Evolutionary conservation across 2,329 filamentous ascomycete genomes (phyloP).

Genomic region (Pyricularia pennisetigena): DNA sequence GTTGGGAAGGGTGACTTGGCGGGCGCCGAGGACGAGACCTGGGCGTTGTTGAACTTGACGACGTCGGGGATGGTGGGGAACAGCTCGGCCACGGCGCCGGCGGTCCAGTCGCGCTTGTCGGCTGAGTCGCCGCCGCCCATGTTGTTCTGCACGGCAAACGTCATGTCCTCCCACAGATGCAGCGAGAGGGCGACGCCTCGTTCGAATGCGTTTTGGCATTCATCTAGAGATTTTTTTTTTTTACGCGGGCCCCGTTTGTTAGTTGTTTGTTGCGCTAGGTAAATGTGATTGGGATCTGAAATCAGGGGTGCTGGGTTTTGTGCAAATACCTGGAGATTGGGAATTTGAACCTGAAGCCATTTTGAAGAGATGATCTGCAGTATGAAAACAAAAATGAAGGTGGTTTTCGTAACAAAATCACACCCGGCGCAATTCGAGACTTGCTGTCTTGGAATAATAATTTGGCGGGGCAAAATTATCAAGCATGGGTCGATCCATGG

Average conservation of each 20-base stretch:
- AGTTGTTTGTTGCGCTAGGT: not conserved
- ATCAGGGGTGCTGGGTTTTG: not conserved
- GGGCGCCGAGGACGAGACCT: constrained; percentile 6
- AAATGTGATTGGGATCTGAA: not conserved
- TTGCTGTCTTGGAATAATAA: not conserved
- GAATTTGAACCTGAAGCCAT: constrained; percentile 4
- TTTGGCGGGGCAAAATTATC: not conserved
- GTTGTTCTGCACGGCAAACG: constrained; percentile 73
- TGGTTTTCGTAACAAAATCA: not conserved
- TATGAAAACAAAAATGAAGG: not conserved
- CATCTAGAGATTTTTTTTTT: constrained; percentile 22
- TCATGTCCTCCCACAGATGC: constrained; percentile 80
- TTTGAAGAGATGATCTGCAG: not conserved
- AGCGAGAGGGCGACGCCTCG: constrained; percentile 77
- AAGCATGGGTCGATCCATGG: not conserved
- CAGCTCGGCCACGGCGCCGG: constrained; percentile 74
- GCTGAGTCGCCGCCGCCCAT: constrained; percentile 78
- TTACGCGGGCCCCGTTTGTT: not conserved
- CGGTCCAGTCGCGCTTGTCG: constrained; percentile 96
- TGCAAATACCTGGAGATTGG: constrained; percentile 2
- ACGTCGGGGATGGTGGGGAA: constrained; percentile 53
- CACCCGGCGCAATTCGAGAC: not conserved
- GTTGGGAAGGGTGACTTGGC: constrained; percentile 14
- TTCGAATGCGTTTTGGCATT: constrained; percentile 62
- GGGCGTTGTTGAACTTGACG: constrained; percentile 14